Percentiles rank a stretch among this genome's conserved stretches.
Evolutionary conservation across 78 protist species (phyloP).

Genomic region (Pigoraptor vietnamica): DNA sequence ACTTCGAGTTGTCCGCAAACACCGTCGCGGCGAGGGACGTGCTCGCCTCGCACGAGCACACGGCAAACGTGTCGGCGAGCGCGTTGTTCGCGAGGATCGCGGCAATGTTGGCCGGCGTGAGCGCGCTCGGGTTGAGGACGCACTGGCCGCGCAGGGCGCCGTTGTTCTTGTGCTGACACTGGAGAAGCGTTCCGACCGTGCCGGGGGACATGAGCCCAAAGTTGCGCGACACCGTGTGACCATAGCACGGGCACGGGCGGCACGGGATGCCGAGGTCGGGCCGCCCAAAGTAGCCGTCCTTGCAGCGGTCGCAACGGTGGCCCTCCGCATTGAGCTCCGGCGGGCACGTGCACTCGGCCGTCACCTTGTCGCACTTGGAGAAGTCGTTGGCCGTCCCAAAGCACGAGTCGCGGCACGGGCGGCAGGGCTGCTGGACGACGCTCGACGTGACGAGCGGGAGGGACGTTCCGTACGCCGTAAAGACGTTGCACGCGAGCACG

Average conservation of each 20-base stretch:
- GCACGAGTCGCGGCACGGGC: background rate
- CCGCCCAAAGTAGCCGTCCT: background rate
- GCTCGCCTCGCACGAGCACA: background rate
- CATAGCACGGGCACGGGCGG: background rate
- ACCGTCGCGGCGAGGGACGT: background rate
- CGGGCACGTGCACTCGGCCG: background rate
- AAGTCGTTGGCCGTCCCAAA: background rate
- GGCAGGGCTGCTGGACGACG: background rate
- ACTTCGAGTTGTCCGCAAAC: background rate
- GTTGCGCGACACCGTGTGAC: background rate
- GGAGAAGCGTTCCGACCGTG: background rate
- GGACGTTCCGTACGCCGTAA: too few relatives aligned
- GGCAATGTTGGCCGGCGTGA: background rate
- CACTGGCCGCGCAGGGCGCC: background rate
- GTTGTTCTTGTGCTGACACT: background rate
- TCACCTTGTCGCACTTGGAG: background rate
- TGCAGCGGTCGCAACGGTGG: background rate
- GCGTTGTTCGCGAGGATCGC: background rate
- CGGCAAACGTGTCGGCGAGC: background rate
- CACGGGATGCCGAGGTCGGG: background rate
- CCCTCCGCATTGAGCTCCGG: background rate
- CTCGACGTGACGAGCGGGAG: background rate
- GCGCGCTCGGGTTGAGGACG: background rate
- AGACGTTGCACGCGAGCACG: background rate
- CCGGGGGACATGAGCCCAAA: background rate